phyloP scores from a whole-genome alignment of 2,329 filamentous ascomycete genomes.

The Aspergillus viridinutans region DNA sequence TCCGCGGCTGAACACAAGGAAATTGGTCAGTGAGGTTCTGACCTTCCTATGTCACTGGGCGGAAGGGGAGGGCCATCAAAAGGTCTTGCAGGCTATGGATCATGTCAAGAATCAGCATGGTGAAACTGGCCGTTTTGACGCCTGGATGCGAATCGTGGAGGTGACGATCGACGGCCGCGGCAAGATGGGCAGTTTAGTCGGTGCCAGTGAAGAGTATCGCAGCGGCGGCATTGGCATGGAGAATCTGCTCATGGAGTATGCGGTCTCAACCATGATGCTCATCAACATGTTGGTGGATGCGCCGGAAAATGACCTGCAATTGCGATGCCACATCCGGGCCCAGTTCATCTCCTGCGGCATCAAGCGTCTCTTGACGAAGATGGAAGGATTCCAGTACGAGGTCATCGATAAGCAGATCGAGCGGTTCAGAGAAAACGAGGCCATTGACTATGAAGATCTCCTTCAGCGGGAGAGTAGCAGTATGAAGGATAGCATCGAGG shows the following conservation, averaged over 20 bases:
- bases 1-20: constrained; percentile 82
- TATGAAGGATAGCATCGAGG: constrained; percentile 81
- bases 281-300: constrained; percentile 97
- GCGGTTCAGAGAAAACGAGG: constrained; percentile 86
- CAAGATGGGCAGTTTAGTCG: constrained; percentile 97
- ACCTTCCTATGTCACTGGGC: constrained; percentile 97
- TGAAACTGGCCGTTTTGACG: constrained; percentile 93
- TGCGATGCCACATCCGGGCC: constrained; percentile 89
- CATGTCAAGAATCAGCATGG: constrained; percentile 80
- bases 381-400: constrained; percentile 98
- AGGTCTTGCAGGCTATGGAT: constrained; percentile 91
- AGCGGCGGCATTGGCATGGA: constrained; percentile 98
- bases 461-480: constrained; percentile 86
- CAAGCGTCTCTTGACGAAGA: constrained; percentile 89
- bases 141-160: constrained; percentile 98
- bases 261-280: constrained; percentile 86
- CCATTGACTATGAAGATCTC: constrained; percentile 97
- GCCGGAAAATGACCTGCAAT: constrained; percentile 79
- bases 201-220: constrained; percentile 91
- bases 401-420: constrained; percentile 98
- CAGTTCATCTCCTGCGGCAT: constrained; percentile 96
- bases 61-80: constrained; percentile 80
- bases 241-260: constrained; percentile 98
- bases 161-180: constrained; percentile 94
- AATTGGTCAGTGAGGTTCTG: constrained; percentile 90